Percentiles rank a stretch among this genome's conserved stretches.
phyloP scores from a whole-genome alignment of 495 filamentous ascomycete genomes.

The Neurospora pannonica region DNA sequence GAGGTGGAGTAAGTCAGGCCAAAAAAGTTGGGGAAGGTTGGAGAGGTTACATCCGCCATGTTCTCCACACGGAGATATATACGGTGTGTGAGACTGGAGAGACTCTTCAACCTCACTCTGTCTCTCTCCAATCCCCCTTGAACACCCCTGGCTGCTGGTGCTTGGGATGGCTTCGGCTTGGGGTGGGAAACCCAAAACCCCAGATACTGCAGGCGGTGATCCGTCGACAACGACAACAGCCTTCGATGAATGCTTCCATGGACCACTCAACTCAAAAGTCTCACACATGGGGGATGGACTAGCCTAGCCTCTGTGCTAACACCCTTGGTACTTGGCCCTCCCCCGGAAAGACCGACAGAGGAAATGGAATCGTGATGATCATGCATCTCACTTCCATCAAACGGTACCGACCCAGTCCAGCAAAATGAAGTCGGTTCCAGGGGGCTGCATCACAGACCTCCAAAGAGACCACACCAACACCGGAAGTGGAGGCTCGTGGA shows the following conservation, averaged over 20 bases:
- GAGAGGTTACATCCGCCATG: slow-evolving; percentile 6
- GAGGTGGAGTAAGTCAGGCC: not conserved
- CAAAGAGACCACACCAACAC: not conserved
- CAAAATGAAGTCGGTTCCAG: not conserved
- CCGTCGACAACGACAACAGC: not conserved
- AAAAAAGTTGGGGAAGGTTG: slow-evolving; percentile 21
- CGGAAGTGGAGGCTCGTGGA: slow-evolving; percentile 17
- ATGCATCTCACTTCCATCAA: not conserved
- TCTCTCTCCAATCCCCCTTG: not conserved
- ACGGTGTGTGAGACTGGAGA: not conserved
- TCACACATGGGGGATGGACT: not conserved
- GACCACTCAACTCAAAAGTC: not conserved
- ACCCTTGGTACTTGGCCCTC: not conserved
- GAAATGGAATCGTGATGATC: not conserved
- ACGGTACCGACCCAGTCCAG: not conserved
- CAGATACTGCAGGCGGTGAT: not conserved
- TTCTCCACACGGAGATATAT: not conserved
- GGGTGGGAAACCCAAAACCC: not conserved
- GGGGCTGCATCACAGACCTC: no score
- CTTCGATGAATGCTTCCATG: not conserved
- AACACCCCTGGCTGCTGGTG: not conserved
- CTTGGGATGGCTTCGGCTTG: not conserved
- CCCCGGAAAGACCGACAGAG: not conserved
- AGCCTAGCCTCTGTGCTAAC: not conserved
- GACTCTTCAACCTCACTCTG: not conserved